Base-by-base conservation (phyloP, 805 yeast genomes). In the Candida boidinii region DNA sequence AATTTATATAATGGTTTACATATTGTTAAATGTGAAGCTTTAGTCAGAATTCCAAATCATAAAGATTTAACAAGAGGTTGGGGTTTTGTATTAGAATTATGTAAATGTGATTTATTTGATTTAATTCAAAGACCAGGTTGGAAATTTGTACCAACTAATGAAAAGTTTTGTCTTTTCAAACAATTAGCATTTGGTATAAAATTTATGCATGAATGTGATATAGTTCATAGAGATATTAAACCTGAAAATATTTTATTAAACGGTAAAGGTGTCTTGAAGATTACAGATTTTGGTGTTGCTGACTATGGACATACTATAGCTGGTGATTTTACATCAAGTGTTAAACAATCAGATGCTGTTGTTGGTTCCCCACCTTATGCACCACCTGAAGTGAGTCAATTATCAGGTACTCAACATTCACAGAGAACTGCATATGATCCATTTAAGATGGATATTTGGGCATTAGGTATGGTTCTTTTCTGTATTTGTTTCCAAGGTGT, bases 221-320 rank as follows among this genome's bases (percentile, higher is more conserved):
- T 90, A 47, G 96, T 88, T 14, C 97, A 90, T 55, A 70, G 97
- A 37, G 98, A 90, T 56, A 66, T 90, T 49, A 90, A 90, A 60
- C 97, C 97, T 6, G 98, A 90, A 53, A 90, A 90, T 57, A 65
- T 90, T 30, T 66, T 90, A 28, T 79, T 85, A 45, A 62, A 83
- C 23, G 57, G 66, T 15, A 53, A 59, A 13, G 76, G 71, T 9
- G 64, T 67, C 18, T 69, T 79, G 38, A 79, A 92, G 23, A 67
- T 90, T 43, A 95, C 96, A 1, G 98, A 90, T 60, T 90, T 90
- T 56, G 98, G 98, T 33, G 92, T 90, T 41, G 73, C 83, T 28
- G 82, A 75, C 34, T 78, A 73, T 55, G 83, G 79, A 16, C 79
- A 77, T 51, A 70, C 59, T 34, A 63, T 56, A 17, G 75, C 74